Conservation (phyloP, 2,329 filamentous ascomycete species). For the Dactylellina parvicollis region DNA sequence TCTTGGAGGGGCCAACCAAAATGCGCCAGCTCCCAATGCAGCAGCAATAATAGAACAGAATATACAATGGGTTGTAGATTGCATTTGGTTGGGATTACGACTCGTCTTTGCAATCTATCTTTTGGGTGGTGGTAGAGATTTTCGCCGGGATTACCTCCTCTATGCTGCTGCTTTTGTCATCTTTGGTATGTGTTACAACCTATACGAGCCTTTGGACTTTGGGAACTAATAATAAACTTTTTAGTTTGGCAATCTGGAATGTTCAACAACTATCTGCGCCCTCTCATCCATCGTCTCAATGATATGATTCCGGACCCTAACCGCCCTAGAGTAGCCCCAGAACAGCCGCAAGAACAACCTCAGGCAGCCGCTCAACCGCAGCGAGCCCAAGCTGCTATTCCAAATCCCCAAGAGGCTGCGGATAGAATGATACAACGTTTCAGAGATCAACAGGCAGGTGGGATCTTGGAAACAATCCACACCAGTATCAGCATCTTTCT, state of each 20-base stretch:
- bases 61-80: constrained; percentile 40
- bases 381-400: constrained; percentile 30
- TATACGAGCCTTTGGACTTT: not conserved
- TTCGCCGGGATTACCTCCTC: constrained; percentile 55
- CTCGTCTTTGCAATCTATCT: constrained; percentile 56
- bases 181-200: constrained; percentile 53
- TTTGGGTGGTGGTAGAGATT: constrained; percentile 56
- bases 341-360: constrained; percentile 17
- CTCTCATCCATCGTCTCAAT: constrained; percentile 52
- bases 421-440: constrained; percentile 29
- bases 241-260: constrained; percentile 58
- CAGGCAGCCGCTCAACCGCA: constrained; percentile 25
- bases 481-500: constrained; percentile 56
- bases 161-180: constrained; percentile 54
- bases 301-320: constrained; percentile 42
- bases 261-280: constrained; percentile 52
- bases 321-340: constrained; percentile 15
- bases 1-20: not conserved
- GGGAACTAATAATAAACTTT: not conserved
- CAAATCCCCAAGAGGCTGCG: constrained; percentile 46
- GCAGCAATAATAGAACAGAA: not conserved
- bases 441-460: constrained; percentile 39
- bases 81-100: constrained; percentile 56
- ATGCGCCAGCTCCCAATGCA: not conserved
- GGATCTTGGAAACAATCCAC: constrained; percentile 54